These are phyloP conservation scores for Lipomyces lipofer DNA, from an alignment of 805 yeast genomes.

Conservation along the genomic window DNA sequence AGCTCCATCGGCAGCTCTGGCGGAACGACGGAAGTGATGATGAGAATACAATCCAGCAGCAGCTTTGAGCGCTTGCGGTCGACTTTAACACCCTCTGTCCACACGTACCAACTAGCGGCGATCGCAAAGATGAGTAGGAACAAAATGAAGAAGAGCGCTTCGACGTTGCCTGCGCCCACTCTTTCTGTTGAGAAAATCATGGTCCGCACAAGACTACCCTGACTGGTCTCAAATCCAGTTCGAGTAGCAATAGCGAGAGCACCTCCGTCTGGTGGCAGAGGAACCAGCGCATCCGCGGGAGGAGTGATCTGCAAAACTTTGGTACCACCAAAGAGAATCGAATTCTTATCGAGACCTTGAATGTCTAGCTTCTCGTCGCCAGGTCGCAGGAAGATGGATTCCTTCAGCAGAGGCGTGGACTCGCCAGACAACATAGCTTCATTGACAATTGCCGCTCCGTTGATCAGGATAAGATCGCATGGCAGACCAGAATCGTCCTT, in stretches of 20 bases:
- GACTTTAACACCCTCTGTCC: constrained; percentile 96
- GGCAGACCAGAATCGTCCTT: constrained; percentile 90
- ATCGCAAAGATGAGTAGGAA: constrained; percentile 88
- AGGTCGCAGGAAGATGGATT: constrained; percentile 84
- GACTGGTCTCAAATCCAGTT: constrained; percentile 98
- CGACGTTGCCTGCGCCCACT: constrained; percentile 92
- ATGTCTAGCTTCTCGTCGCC: constrained; percentile 63
- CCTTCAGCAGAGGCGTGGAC: constrained; percentile 94
- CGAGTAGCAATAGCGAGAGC: constrained; percentile 86
- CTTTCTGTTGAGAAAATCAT: constrained; percentile 97
- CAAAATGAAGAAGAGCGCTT: constrained; percentile 87
- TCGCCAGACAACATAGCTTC: constrained; percentile 99
- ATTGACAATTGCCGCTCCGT: constrained; percentile 92
- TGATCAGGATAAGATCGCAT: constrained; percentile 82
- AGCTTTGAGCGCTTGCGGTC: constrained; percentile 94
- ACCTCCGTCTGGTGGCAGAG: constrained; percentile 84
- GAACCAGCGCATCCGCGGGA: constrained; percentile 47
- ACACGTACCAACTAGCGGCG: constrained; percentile 95
- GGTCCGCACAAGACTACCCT: constrained; percentile 94
- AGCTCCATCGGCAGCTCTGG: constrained; percentile 99
- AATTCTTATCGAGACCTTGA: constrained; percentile 85
- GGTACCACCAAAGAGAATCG: constrained; percentile 92
- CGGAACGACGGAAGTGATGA: constrained; percentile 96
- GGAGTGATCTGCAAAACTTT: constrained; percentile 78
- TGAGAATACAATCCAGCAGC: constrained; percentile 91